Evolutionary conservation across 805 yeast species (phyloP).

Genomic region (Wickerhamomyces kurtzmanii): DNA sequence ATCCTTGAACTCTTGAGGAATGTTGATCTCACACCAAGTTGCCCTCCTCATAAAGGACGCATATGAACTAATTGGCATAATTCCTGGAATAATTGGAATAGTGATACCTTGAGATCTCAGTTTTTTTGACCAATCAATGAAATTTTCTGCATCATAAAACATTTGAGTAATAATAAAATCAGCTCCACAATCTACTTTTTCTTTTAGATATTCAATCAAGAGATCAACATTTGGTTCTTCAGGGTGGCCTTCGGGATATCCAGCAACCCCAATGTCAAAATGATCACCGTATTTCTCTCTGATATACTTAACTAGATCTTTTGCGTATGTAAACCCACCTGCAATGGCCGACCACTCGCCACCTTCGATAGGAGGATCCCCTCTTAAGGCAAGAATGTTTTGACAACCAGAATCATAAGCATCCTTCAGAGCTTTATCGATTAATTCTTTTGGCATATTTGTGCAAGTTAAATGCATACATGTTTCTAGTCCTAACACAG

Average conservation of each 20-base stretch:
- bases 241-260: constrained; percentile 95
- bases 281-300: constrained; percentile 71
- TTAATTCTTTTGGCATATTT: constrained; percentile 74
- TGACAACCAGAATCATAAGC: constrained; percentile 93
- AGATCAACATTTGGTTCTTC: constrained; percentile 51
- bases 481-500: constrained; percentile 85
- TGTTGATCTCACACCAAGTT: constrained; percentile 79
- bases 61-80: constrained; percentile 97
- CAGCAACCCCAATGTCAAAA: constrained; percentile 94
- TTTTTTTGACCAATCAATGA: constrained; percentile 69
- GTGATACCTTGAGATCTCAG: constrained; percentile 65
- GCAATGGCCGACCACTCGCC: constrained; percentile 30
- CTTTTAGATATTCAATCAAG: constrained; percentile 58
- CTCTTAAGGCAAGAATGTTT: constrained; percentile 88
- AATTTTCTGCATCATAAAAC: constrained; percentile 89
- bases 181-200: constrained; percentile 91
- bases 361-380: constrained; percentile 85
- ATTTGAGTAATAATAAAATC: constrained; percentile 91
- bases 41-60: constrained; percentile 90
- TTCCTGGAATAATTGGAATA: constrained; percentile 92
- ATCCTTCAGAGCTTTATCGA: constrained; percentile 75
- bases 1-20: constrained; percentile 67
- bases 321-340: constrained; percentile 84
- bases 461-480: constrained; percentile 98
- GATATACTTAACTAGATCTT: constrained; percentile 75